phyloP scores from a whole-genome alignment of 257 asterid genomes.

The Voacanga thouarsii region DNA sequence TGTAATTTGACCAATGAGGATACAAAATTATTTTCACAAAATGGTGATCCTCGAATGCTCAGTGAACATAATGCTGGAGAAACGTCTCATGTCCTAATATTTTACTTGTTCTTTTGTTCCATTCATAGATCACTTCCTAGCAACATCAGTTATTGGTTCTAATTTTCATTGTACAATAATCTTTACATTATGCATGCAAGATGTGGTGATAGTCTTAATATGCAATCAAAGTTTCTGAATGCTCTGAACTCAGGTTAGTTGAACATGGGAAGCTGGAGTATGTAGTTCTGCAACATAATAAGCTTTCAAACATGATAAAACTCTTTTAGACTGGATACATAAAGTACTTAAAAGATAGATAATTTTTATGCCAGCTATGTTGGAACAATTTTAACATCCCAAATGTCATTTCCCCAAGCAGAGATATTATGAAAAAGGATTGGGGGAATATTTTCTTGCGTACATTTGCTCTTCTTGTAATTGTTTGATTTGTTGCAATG shows the following conservation, averaged over 20 bases:
- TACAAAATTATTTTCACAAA: background rate
- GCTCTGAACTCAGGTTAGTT: background rate
- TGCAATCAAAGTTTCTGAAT: background rate
- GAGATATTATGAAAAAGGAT: background rate
- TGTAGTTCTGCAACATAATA: background rate
- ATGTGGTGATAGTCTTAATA: background rate
- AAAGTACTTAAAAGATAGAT: too few relatives aligned
- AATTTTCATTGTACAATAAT: background rate
- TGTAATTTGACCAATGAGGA: background rate
- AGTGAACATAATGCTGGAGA: background rate
- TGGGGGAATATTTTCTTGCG: background rate
- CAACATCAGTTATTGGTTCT: too few relatives aligned
- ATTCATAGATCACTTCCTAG: background rate
- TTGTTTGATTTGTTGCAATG: background rate
- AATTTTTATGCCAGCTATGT: background rate
- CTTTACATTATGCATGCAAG: background rate
- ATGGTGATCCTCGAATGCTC: too few relatives aligned
- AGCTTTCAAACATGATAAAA: background rate
- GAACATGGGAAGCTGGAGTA: background rate
- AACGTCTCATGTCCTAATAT: background rate
- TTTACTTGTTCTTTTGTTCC: background rate
- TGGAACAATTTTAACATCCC: background rate
- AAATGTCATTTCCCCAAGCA: background rate
- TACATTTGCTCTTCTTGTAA: background rate
- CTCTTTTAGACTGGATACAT: background rate